Base-by-base conservation (phyloP, 2,329 filamentous ascomycete genomes). In the Neoascochyta sp. region DNA sequence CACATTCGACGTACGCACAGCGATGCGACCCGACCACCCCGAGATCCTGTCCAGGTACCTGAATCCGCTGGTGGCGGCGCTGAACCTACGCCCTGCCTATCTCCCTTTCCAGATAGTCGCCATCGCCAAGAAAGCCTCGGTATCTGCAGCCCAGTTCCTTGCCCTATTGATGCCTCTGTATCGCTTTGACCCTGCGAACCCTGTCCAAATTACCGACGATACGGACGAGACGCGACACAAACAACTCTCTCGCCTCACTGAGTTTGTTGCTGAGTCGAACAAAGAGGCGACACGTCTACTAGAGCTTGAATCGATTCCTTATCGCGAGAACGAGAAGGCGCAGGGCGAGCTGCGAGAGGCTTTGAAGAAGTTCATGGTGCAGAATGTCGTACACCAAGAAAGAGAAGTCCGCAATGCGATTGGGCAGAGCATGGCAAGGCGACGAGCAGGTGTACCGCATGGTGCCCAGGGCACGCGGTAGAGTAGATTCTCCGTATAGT, bases 31-130 rank as follows among this genome's bases (percentile, higher is more conserved):
- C 2, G 56, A 60, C 7, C 62, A 64, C 24, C 67, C 69, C 2
- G 29, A 47, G 0, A 33, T 74, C n/a, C 52, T 74, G 14, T 63
- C 67, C 1, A 54, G 60, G 3, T 43, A 73, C 9, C 37, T 75
- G 16, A 74, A 70, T 36, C 75, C 71, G 19, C 60, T 68, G n/a
- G 46, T 69, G 23, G 47, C 43, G 7, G 64, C 47, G 31, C 68
- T 63, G 11, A 45, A 57, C 5, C 13, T 63, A 1, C 73, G 78
- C 32, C 68, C 75, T 3, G 75, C 82, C 3, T 85, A 83, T 45
- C 73, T 96, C 4, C 90, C 89, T 3, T 98, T 92, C 57, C 89
- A 98, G 65, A 70, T 84, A 46, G 74, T 95, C 34, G 67, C 74
- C 9, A 75, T 96, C 5, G 77, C 83, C 5, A 80, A 89, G 38